Conservation (phyloP, 805 yeast species). For the Torulaspora franciscae region DNA sequence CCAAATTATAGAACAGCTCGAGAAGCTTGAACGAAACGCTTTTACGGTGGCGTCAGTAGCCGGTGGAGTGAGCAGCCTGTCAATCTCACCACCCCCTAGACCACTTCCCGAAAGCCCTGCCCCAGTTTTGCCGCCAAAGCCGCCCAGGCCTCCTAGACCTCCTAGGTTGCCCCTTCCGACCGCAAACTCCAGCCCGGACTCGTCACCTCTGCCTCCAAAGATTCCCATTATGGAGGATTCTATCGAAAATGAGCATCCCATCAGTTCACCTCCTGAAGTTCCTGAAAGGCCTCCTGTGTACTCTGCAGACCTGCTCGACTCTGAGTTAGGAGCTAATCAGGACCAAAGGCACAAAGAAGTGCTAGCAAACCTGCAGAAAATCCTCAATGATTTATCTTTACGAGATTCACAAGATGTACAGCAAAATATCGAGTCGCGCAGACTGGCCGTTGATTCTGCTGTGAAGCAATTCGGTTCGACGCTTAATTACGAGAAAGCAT, state of each 20-base stretch:
- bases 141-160: slow-evolving; percentile 14
- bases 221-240: background rate
- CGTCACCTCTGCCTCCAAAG: slow-evolving; percentile 4
- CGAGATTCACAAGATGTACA: slow-evolving; percentile 9
- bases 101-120: slow-evolving; percentile 13
- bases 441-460: slow-evolving; percentile 31
- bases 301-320: slow-evolving; percentile 12
- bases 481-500: slow-evolving; percentile 34
- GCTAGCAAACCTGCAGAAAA: slow-evolving; percentile 11
- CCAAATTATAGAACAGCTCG: slow-evolving; percentile 14
- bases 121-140: slow-evolving; percentile 11
- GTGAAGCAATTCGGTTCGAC: slow-evolving; percentile 37
- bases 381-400: slow-evolving; percentile 12
- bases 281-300: slow-evolving; percentile 8
- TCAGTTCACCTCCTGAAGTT: slow-evolving; percentile 35
- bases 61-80: background rate
- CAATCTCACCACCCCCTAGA: slow-evolving; percentile 10
- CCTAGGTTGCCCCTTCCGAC: slow-evolving; percentile 8
- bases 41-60: background rate
- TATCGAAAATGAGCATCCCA: slow-evolving; percentile 17
- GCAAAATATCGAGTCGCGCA: slow-evolving; percentile 11
- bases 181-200: background rate
- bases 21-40: slow-evolving; percentile 6
- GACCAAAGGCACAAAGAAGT: slow-evolving; percentile 18
- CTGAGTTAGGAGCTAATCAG: slow-evolving; percentile 3